Base-by-base conservation (phyloP, 257 asterid genomes). In the Scutellaria baicalensis region DNA sequence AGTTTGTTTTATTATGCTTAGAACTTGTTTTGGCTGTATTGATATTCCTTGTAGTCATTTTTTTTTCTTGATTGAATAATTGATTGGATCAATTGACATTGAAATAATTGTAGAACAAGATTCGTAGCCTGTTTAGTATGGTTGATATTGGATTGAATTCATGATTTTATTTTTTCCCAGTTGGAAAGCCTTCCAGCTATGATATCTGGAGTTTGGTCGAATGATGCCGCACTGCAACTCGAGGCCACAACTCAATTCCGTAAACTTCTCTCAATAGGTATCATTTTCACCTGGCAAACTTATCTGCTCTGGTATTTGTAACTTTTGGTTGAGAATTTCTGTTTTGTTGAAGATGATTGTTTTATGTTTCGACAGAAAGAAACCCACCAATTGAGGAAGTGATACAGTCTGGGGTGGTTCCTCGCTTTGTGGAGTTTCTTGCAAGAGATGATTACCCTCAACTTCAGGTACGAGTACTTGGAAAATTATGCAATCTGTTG, bases 311-410 rank as follows among this genome's bases (percentile, higher is more conserved):
- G 52, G 36, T 9, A 42, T 68, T 61, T 13, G 43, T 7, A 17
- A 43, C 13, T 17, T 33, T 64, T 42, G 16, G 59, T 52, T 66
- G 42, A n/a, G 51, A 13, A 64, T 21, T 56, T 68, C 6, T 27
- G 33, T 27, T 44, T 65, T 17, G 21, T 64, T 54, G 33, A 27
- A 88, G 92, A 96, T 86, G 52, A 42, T 57, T 18, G 72, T 55
- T 67, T 58, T 55, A 38, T 75, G 50, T 74, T 56, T n/a, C 39
- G n/a, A 59, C 73, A 92, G 98, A 92, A 78, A 86, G 98, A 63
- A 92, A 81, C n/a, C 98, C 98, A 0, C 98, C 98, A 48, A 92
- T 92, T 62, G 96, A 89, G 79, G 94, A 89, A 83, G 98, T 92
- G 67, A 92, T 91, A 74, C 94, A 88, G 72, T 85, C 96, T 21